Conservation (phyloP, 768 basidiomycete species). For the Favolaschia claudopus region DNA sequence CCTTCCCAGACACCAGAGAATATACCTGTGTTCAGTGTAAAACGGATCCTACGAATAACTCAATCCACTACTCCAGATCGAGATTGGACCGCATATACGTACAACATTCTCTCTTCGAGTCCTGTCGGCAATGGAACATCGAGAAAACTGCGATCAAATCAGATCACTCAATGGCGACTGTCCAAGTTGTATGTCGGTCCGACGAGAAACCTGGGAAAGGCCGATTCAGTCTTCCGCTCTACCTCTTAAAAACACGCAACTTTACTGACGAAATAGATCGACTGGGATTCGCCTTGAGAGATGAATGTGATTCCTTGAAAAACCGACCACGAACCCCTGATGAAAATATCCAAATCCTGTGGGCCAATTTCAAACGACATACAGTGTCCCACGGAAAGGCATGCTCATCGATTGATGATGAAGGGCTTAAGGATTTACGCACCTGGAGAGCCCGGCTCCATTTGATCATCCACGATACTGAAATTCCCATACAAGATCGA, state of each 20-base stretch:
- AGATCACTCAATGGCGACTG: slow-evolving; percentile 11
- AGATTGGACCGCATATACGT: slow-evolving; percentile 4
- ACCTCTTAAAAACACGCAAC: background rate
- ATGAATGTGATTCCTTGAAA: background rate
- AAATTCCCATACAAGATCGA: background rate
- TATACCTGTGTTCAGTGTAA: too few species aligned
- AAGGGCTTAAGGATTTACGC: too few species aligned
- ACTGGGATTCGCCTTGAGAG: background rate
- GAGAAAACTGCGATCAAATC: too few species aligned
- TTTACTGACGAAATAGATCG: background rate
- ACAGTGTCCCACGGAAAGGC: too few species aligned
- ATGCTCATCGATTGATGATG: too few species aligned
- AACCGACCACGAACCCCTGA: background rate
- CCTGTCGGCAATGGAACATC: background rate
- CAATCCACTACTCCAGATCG: too few species aligned
- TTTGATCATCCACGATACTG: background rate
- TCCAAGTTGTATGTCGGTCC: background rate
- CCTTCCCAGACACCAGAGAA: too few species aligned
- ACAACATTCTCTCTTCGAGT: background rate
- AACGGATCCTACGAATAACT: too few species aligned
- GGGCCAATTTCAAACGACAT: too few species aligned
- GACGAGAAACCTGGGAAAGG: too few species aligned
- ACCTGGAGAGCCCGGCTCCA: background rate
- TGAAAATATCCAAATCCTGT: too few species aligned
- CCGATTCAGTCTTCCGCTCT: too few species aligned